Conservation (phyloP, 1,284 basidiomycete species). For the Caloboletus inedulis region DNA sequence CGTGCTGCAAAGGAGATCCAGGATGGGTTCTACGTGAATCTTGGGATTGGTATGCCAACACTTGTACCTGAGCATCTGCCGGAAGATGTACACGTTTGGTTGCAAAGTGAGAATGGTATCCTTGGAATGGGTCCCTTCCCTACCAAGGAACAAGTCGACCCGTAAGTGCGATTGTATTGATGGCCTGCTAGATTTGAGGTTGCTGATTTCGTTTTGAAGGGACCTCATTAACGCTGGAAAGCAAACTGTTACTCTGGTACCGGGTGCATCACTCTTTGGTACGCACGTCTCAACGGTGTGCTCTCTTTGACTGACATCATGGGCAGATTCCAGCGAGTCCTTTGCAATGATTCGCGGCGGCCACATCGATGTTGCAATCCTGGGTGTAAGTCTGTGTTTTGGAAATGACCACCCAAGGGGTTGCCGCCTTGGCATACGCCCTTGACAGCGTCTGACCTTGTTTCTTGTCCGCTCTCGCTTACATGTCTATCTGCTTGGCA, state of each 20-base stretch:
- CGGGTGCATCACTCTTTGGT: constrained; percentile 92
- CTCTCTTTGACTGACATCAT: not conserved
- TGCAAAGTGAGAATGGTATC: constrained; percentile 95
- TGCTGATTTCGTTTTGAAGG: constrained; percentile 36
- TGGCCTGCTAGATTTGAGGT: not conserved
- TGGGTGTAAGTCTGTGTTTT: constrained; percentile 49
- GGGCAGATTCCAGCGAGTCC: constrained; percentile 77
- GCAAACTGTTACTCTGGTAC: constrained; percentile 90
- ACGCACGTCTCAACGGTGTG: constrained; percentile 18
- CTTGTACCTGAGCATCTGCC: constrained; percentile 83
- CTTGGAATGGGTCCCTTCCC: constrained; percentile 96
- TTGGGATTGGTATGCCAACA: constrained; percentile 92
- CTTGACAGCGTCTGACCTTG: not conserved
- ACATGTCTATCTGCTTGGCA: constrained; percentile 27
- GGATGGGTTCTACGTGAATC: constrained; percentile 81
- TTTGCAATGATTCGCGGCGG: constrained; percentile 97
- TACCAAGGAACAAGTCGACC: constrained; percentile 81
- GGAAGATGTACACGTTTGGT: constrained; percentile 80
- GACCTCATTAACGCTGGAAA: constrained; percentile 96
- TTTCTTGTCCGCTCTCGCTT: not conserved
- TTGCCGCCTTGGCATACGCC: too few relatives aligned
- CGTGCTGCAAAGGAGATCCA: constrained; percentile 66
- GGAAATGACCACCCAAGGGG: too few relatives aligned
- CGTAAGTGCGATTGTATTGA: constrained; percentile 49
- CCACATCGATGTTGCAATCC: constrained; percentile 91